Conservation (phyloP, 2,329 filamentous ascomycete genomes). For the Coniella lustricola region DNA sequence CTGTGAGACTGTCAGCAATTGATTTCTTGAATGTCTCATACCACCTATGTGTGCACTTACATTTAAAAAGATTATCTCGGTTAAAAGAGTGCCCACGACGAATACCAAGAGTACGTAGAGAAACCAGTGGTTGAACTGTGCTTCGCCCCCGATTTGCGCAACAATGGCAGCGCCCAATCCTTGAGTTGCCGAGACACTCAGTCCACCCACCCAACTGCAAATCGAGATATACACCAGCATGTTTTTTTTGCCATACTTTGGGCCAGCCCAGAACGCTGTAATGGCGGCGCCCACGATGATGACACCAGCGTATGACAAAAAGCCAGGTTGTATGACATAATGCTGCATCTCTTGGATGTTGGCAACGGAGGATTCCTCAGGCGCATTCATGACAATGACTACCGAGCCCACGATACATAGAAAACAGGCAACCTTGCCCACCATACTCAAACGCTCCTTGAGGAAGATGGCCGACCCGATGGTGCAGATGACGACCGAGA, state of each 20-base stretch:
- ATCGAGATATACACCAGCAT: constrained; percentile 98
- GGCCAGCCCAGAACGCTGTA: constrained; percentile 73
- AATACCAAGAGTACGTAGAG: constrained; percentile 87
- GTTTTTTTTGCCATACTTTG: constrained; percentile 87
- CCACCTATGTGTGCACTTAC: constrained; percentile 48
- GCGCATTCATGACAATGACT: constrained; percentile 91
- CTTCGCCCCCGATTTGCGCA: constrained; percentile 70
- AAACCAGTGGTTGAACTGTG: constrained; percentile 98
- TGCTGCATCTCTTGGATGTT: constrained; percentile 89
- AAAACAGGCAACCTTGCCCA: constrained; percentile 94
- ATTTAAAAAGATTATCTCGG: constrained; percentile 92
- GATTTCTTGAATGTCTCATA: too few species aligned
- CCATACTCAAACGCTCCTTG: constrained; percentile 89
- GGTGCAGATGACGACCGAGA: constrained; percentile 88
- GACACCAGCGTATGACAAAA: constrained; percentile 76
- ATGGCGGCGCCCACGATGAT: constrained; percentile 67
- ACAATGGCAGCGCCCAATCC: constrained; percentile 87
- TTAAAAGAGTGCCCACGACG: constrained; percentile 79
- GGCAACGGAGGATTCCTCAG: constrained; percentile 72
- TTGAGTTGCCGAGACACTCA: constrained; percentile 93
- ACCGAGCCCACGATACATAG: constrained; percentile 90
- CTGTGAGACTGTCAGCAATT: constrained; percentile 38
- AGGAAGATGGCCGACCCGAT: constrained; percentile 89
- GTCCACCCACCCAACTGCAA: constrained; percentile 87
- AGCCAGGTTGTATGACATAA: constrained; percentile 80